phyloP scores from a whole-genome alignment of 2,329 filamentous ascomycete species.

The Cladosporium cucumerinum region DNA sequence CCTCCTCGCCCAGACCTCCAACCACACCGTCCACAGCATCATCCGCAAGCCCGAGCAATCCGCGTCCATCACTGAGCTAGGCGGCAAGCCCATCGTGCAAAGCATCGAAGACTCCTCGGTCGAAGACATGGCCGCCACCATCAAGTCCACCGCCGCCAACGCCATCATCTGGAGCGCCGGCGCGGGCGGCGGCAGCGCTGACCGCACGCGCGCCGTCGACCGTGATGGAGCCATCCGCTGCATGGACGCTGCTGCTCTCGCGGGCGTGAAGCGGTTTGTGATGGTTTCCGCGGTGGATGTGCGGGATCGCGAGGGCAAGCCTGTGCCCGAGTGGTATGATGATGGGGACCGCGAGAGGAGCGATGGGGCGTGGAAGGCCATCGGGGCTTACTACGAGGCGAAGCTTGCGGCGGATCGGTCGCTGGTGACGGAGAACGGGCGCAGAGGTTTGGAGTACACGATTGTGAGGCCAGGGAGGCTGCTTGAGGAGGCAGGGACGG shows the following conservation, averaged over 20 bases:
- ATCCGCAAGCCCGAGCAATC: constrained; percentile 36
- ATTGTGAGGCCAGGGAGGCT: constrained; percentile 45
- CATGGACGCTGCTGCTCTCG: constrained; percentile 56
- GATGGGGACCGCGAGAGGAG: constrained; percentile 38
- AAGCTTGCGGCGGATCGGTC: constrained; percentile 44
- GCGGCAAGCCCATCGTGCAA: constrained; percentile 44
- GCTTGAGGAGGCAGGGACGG: constrained; percentile 46
- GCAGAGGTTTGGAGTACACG: constrained; percentile 43
- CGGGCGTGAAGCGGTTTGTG: constrained; percentile 60
- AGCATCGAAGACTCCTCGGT: constrained; percentile 41
- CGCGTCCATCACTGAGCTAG: constrained; percentile 38
- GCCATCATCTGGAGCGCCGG: constrained; percentile 34
- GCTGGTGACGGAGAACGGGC: constrained; percentile 39
- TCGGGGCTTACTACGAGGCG: constrained; percentile 42
- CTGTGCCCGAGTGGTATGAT: constrained; percentile 45
- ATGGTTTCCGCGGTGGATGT: constrained; percentile 61
- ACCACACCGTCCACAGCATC: constrained; percentile 33
- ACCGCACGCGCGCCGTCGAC: constrained; percentile 58
- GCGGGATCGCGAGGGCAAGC: constrained; percentile 43
- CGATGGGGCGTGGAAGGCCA: constrained; percentile 39
- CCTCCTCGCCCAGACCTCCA: constrained; percentile 25
- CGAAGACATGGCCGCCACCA: constrained; percentile 38
- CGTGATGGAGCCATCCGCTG: constrained; percentile 62
- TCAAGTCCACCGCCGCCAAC: constrained; percentile 35
- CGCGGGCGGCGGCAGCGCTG: constrained; percentile 41